Evolutionary conservation across 345 rosid species (phyloP).

Genomic region (Ceriops zippeliana): DNA sequence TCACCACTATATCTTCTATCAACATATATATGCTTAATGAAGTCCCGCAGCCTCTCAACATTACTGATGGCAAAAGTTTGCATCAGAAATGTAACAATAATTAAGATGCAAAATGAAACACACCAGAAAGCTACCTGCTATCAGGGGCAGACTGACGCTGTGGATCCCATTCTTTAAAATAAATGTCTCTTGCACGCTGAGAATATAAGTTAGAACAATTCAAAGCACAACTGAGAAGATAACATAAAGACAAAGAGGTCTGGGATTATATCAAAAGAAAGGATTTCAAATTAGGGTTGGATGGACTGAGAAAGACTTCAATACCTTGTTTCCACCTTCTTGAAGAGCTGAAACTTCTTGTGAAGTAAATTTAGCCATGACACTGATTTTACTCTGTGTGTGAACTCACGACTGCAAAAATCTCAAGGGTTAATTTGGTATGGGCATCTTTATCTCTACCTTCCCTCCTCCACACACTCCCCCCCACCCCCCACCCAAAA

Average conservation of each 20-base stretch:
- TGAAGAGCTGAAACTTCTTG: constrained; percentile 83
- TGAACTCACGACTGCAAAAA: constrained; percentile 78
- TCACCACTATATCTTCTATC: constrained; percentile 77
- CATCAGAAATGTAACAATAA: constrained; percentile 24
- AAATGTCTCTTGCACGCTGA: constrained; percentile 82
- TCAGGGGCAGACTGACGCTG: constrained; percentile 72
- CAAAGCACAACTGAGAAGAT: constrained; percentile 6
- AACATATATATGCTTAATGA: constrained; percentile 86
- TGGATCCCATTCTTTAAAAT: constrained; percentile 85
- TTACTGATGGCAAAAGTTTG: constrained; percentile 48
- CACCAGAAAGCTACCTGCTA: constrained; percentile 49
- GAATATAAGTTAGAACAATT: constrained; percentile 8
- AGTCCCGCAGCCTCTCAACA: constrained; percentile 74
- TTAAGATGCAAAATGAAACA: constrained; percentile 6
- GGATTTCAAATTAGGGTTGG: neutral
- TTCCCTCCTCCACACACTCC: neutral
- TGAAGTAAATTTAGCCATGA: constrained; percentile 87
- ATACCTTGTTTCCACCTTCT: constrained; percentile 96
- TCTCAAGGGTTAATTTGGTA: constrained; percentile 13
- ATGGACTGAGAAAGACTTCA: neutral
- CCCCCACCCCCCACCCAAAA: neutral
- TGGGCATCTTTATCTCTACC: neutral
- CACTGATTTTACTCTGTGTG: constrained; percentile 89
- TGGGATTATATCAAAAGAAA: neutral
- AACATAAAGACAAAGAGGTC: neutral